These are phyloP conservation scores for Parathielavia appendiculata DNA, from an alignment of 495 filamentous ascomycete genomes.

Conservation along the genomic window DNA sequence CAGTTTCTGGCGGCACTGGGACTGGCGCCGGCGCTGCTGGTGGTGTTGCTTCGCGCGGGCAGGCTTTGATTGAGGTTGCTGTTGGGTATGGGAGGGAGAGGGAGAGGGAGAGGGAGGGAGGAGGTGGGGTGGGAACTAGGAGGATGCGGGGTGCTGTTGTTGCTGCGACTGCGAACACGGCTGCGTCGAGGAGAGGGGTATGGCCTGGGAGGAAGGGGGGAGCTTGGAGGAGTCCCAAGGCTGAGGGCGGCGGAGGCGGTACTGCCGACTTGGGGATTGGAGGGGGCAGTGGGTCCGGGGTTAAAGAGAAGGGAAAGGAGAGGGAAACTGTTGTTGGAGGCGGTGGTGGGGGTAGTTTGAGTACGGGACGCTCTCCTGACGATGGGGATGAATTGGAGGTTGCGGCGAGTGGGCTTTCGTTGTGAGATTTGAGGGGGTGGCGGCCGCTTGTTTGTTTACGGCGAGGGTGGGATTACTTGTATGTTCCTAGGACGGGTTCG, in stretches of 20 bases:
- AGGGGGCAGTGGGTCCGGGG: neutral
- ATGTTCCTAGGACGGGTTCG: neutral
- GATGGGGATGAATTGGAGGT: constrained; percentile 16
- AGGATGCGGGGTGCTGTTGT: neutral
- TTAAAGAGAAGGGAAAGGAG: constrained; percentile 6
- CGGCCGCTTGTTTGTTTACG: neutral
- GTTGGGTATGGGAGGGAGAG: neutral
- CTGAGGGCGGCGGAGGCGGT: neutral
- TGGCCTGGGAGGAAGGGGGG: neutral
- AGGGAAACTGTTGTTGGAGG: neutral
- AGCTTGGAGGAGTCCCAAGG: constrained; percentile 6
- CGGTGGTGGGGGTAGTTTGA: neutral
- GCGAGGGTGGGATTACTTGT: neutral
- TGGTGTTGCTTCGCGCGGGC: neutral
- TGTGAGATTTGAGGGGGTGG: constrained; percentile 17
- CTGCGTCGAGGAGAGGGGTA: neutral
- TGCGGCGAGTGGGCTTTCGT: constrained; percentile 29
- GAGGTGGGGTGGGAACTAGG: neutral
- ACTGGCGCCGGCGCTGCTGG: neutral
- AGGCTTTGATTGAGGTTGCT: constrained; percentile 22
- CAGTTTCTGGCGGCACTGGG: no score
- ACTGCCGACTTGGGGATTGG: constrained; percentile 4
- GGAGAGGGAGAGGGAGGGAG: neutral
- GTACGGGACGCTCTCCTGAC: constrained; percentile 3
- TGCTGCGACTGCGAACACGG: neutral